Evolutionary conservation across 768 basidiomycete species (phyloP).

Genomic region (Dacryopinax spathularia): DNA sequence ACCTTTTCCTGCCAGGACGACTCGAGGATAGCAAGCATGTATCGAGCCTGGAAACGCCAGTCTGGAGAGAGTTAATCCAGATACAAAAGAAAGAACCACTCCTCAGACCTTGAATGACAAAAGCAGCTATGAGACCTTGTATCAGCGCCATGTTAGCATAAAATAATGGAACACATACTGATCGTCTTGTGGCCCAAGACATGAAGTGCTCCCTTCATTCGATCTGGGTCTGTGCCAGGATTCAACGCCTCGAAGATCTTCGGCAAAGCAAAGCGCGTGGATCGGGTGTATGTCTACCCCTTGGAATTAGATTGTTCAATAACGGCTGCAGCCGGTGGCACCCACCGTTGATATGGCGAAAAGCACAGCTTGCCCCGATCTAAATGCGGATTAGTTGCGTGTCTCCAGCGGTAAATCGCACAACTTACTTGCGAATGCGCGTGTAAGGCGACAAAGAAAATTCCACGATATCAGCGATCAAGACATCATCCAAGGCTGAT

Average conservation of each 20-base stretch:
- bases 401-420: not conserved
- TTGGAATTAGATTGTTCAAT: not conserved
- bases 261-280: conserved; percentile 11
- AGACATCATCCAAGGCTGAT: conserved; percentile 54
- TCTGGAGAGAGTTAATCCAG: not conserved
- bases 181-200: conserved; percentile 44
- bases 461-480: conserved; percentile 54
- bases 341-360: conserved; percentile 51
- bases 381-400: conserved; percentile 18
- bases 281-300: conserved; percentile 8
- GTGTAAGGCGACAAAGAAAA: conserved; percentile 70
- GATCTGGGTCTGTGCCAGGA: conserved; percentile 19
- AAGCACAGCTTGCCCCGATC: conserved; percentile 54
- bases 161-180: conserved; percentile 2
- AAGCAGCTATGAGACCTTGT: not conserved
- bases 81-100: not conserved
- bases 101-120: not conserved
- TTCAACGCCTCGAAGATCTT: conserved; percentile 13
- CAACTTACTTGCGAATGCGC: conserved; percentile 50
- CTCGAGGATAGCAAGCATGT: conserved; percentile 3
- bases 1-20: conserved; percentile 56
- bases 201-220: conserved; percentile 32
- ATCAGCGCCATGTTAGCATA: not conserved
- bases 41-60: not conserved
- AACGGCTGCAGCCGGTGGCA: conserved; percentile 13